phyloP scores from a whole-genome alignment of 2,329 filamentous ascomycete species.

The Sphaerulina vaccinii region DNA sequence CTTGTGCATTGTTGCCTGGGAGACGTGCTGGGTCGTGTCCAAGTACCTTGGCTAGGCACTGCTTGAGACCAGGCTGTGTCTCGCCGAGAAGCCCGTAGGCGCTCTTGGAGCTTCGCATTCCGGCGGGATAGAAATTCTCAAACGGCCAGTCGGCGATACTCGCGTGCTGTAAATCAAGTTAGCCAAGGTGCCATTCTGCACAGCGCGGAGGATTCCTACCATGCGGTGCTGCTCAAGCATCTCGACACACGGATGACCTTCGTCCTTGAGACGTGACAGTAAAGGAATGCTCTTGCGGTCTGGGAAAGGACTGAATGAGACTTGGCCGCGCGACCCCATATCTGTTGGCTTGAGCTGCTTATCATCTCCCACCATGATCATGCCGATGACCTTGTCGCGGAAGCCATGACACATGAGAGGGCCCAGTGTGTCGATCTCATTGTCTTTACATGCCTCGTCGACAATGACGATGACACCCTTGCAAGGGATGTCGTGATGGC shows the following conservation, averaged over 20 bases:
- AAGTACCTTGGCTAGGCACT: conserved; percentile 8
- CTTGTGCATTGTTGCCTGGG: background rate
- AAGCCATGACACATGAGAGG: conserved; percentile 17
- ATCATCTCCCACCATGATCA: conserved; percentile 25
- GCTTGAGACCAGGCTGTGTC: conserved; percentile 18
- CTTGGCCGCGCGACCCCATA: conserved; percentile 15
- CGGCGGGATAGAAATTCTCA: conserved; percentile 20
- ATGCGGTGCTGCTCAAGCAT: conserved; percentile 25
- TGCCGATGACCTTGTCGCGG: conserved; percentile 20
- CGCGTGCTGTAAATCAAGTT: background rate
- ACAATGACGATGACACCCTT: conserved; percentile 21
- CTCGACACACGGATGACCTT: conserved; percentile 23
- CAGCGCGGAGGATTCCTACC: conserved; percentile 3
- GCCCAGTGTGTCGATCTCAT: conserved; percentile 23
- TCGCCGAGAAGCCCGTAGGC: conserved; percentile 13
- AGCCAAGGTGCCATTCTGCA: background rate
- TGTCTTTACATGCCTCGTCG: conserved; percentile 27
- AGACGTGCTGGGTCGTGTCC: conserved; percentile 2
- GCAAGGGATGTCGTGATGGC: conserved; percentile 14
- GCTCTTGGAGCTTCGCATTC: conserved; percentile 18
- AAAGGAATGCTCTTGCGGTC: conserved; percentile 21
- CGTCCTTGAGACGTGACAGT: conserved; percentile 17
- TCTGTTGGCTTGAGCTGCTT: conserved; percentile 25
- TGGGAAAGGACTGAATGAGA: conserved; percentile 22
- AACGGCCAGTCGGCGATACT: conserved; percentile 20